Evolutionary conservation across 2,329 filamentous ascomycete species (phyloP).

Genomic region (Dothistroma septosporum): DNA sequence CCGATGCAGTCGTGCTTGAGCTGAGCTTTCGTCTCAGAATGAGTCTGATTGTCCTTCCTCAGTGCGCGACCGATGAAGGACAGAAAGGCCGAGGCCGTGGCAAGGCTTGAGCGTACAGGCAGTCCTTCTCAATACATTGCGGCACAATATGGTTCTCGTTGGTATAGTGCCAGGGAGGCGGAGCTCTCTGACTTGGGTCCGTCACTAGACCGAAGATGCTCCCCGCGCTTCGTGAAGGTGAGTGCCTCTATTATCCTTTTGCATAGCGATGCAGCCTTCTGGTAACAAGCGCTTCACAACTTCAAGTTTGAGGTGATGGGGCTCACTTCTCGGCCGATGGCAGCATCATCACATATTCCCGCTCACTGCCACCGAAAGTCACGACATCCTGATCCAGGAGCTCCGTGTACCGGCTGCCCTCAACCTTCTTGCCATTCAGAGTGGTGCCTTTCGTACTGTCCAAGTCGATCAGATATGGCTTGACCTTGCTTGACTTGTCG

Average conservation of each 20-base stretch:
- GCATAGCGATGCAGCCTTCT: no score
- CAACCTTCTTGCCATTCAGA: constrained; percentile 71
- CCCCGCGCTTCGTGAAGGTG: no score
- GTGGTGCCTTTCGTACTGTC: constrained; percentile 88
- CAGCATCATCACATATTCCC: constrained; percentile 96
- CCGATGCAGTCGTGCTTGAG: background rate
- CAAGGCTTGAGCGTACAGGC: background rate
- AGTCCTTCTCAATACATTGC: background rate
- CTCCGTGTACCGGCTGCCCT: constrained; percentile 77
- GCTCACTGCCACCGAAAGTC: constrained; percentile 78
- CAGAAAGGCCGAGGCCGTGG: background rate
- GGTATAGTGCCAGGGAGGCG: no score
- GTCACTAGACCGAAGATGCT: no score
- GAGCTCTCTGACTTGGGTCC: no score
- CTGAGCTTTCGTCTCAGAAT: background rate
- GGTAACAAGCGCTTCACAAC: no score
- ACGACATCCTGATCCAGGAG: constrained; percentile 84
- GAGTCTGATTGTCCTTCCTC: background rate
- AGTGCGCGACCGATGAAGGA: background rate
- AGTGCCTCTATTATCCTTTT: no score
- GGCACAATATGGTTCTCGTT: background rate
- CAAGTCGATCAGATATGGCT: constrained; percentile 86
- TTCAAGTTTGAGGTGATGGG: no score
- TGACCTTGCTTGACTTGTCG: constrained; percentile 66
- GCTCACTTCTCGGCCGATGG: constrained; percentile 34